Base-by-base conservation (phyloP, 2,329 filamentous ascomycete genomes). In the Exophiala viscosa region DNA sequence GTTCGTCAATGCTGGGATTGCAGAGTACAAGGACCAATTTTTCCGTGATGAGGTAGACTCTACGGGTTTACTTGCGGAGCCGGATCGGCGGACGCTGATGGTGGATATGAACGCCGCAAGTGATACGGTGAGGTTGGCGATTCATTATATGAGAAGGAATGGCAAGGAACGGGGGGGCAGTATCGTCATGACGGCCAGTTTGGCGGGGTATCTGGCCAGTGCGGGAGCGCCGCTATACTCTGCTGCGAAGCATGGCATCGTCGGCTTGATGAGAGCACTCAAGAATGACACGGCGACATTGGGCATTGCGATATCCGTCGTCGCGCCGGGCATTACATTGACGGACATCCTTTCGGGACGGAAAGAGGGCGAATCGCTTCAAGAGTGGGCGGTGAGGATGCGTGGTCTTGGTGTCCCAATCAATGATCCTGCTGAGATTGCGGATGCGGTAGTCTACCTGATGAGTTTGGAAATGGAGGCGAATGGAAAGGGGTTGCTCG, bases 1-100 rank as follows among this genome's bases (percentile, higher is more conserved):
- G 11, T 78, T 76, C 57, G 72, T 77, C 42, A 78, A 78, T 47
- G 75, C 76, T 4, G 76, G 76, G 0, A 72, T 78, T 18, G 68
- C 72, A 23, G 76, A 78, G 56, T 68, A 73, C 44, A 67, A 67
- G 36, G 75, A 78, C 42, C 74, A 77, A 55, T 76, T 78, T 63
- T 78, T 77, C 66, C 71, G 67, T 3, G 73, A 76, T 45, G 66
- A 70, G 7, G 45, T 73, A 4, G 74, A 77, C 45, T 52, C 38
- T 0, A 49, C 67, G 4, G 75, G 74, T 0, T 60, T 72, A 52
- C 61, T 78, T n/a, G 66, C 66, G 41, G 73, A 74, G 61, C 75
- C 75, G 8, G 73, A 77, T 55, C 66, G 71, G 15, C 63, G 70
- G n/a, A 69, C 70, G 3, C 62, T 76, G 39, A 71, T 70, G 43